Conservation (phyloP, 169 alveolate species). For the Eimeria zaria region DNA sequence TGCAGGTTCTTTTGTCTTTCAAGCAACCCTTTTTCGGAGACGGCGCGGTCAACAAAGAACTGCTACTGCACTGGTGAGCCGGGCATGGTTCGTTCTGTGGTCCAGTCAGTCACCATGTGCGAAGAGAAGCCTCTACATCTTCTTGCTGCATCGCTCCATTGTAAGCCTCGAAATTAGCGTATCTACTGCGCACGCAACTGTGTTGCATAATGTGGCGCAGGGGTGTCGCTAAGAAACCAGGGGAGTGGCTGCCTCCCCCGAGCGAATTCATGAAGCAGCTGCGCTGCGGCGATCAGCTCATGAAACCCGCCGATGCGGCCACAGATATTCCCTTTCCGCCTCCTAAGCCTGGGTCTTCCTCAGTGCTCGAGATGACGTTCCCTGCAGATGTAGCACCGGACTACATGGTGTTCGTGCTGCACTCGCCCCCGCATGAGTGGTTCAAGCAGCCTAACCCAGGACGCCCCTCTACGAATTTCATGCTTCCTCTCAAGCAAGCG, state of each 20-base stretch:
- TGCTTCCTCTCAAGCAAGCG: slow-evolving; percentile 43
- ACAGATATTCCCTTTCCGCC: slow-evolving; percentile 78
- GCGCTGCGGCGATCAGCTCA: slow-evolving; percentile 15
- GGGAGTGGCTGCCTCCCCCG: slow-evolving; percentile 70
- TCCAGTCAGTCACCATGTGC: not conserved
- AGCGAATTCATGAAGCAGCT: slow-evolving; percentile 29
- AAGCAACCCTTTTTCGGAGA: slow-evolving; percentile 63
- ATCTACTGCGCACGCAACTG: not conserved
- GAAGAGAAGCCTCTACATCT: not conserved
- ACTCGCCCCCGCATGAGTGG: slow-evolving; percentile 75
- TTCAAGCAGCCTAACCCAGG: slow-evolving; percentile 69
- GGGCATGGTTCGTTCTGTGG: not conserved
- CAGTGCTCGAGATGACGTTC: slow-evolving; percentile 42
- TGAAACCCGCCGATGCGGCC: slow-evolving; percentile 14
- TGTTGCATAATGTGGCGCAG: not conserved
- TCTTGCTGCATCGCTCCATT: not conserved
- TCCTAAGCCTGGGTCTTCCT: slow-evolving; percentile 34
- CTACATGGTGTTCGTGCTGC: slow-evolving; percentile 61
- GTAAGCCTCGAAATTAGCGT: not conserved
- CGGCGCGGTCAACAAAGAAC: slow-evolving; percentile 5
- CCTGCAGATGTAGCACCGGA: slow-evolving; percentile 70
- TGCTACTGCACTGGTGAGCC: slow-evolving; percentile 82
- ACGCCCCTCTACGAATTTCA: slow-evolving; percentile 74
- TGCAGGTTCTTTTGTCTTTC: slow-evolving; percentile 74
- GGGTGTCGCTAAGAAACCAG: slow-evolving; percentile 78